A percentile compares a stretch with the other conserved stretches of the same genome.
These are phyloP conservation scores for Neonectria magnoliae DNA, from an alignment of 2,329 filamentous ascomycete genomes.

Conservation along the genomic window DNA sequence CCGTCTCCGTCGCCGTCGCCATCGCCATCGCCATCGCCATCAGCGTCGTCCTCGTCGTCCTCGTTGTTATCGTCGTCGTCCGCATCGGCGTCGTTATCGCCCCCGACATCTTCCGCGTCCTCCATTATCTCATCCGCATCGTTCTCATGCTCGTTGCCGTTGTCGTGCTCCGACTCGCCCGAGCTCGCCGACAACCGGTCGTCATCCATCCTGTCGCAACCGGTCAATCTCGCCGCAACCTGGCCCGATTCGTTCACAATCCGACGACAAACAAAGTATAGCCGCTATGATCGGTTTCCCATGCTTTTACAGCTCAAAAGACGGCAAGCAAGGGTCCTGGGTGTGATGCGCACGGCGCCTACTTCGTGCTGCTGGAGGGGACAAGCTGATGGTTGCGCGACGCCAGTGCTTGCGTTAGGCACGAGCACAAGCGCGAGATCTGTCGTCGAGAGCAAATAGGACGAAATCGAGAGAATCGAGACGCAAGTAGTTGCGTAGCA, in stretches of 20 bases:
- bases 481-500: background rate
- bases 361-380: background rate
- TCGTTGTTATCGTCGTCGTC: conserved; percentile 48
- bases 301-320: background rate
- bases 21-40: conserved; percentile 48
- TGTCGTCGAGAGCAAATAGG: background rate
- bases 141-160: conserved; percentile 45
- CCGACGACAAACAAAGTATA: background rate
- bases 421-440: background rate
- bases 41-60: conserved; percentile 51
- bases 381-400: background rate
- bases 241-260: conserved; percentile 1
- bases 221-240: conserved; percentile 3
- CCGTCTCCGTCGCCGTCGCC: conserved; percentile 52
- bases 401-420: background rate
- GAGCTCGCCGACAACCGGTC: conserved; percentile 39
- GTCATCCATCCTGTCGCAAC: conserved; percentile 33
- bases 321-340: background rate
- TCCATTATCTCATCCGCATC: conserved; percentile 70
- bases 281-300: background rate
- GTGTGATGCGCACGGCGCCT: background rate
- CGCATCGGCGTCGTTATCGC: conserved; percentile 48
- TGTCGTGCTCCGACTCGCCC: conserved; percentile 46
- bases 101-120: conserved; percentile 54
- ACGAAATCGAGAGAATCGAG: background rate